Evolutionary conservation across 2,329 filamentous ascomycete species (phyloP).

Genomic region (Fusarium sacchari): DNA sequence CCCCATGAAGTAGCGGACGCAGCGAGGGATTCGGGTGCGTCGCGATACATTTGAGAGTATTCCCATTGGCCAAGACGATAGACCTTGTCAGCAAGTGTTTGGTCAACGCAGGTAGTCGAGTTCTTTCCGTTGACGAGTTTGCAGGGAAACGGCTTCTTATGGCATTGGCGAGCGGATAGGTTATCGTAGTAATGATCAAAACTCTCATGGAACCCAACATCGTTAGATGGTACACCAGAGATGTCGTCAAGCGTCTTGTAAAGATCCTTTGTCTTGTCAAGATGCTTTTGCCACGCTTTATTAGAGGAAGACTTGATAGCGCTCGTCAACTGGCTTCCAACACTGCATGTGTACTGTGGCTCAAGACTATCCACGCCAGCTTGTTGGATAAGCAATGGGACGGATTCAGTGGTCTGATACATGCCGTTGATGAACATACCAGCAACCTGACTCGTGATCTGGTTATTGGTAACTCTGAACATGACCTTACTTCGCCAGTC

Average conservation of each 20-base stretch:
- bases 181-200: conserved; percentile 91
- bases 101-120: conserved; percentile 68
- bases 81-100: conserved; percentile 71
- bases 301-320: conserved; percentile 57
- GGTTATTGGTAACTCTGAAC: conserved; percentile 83
- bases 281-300: conserved; percentile 70
- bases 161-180: conserved; percentile 80
- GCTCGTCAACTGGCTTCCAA: conserved; percentile 56
- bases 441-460: conserved; percentile 84
- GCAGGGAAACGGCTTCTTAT: conserved; percentile 77
- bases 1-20: conserved; percentile 72
- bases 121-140: conserved; percentile 58
- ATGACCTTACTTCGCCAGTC: conserved; percentile 58
- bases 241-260: conserved; percentile 72
- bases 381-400: conserved; percentile 61
- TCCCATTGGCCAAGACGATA: conserved; percentile 84
- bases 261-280: conserved; percentile 64
- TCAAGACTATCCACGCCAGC: conserved; percentile 76
- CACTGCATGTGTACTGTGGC: conserved; percentile 74
- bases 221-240: conserved; percentile 68
- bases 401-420: conserved; percentile 59
- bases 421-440: conserved; percentile 79
- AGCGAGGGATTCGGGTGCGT: conserved; percentile 68
- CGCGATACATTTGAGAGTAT: conserved; percentile 81
- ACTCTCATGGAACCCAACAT: conserved; percentile 72